A percentile compares a stretch with the other conserved stretches of the same genome.
Evolutionary conservation across 805 yeast genomes (phyloP).

Genomic region (Saccharomycopsis capsularis): DNA sequence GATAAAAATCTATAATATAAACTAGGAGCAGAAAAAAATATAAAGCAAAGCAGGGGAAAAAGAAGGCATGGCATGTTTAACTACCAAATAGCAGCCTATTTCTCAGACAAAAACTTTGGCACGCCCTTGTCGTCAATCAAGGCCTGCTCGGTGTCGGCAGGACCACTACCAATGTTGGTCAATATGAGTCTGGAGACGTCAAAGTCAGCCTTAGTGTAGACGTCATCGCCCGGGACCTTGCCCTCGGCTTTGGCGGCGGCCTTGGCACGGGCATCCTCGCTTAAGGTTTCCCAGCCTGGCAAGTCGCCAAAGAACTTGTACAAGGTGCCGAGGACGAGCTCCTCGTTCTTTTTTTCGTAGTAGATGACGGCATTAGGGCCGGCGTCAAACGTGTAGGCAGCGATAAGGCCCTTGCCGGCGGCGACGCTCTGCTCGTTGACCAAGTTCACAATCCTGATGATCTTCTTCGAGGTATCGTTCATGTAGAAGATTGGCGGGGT

Average conservation of each 20-base stretch:
- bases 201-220: constrained; percentile 33
- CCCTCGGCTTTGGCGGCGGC: constrained; percentile 26
- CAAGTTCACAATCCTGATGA: constrained; percentile 61
- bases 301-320: constrained; percentile 51
- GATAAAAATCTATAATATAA: too few relatives aligned
- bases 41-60: too few relatives aligned
- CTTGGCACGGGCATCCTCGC: constrained; percentile 24
- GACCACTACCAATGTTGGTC: constrained; percentile 86
- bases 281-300: constrained; percentile 55
- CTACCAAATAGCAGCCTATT: too few relatives aligned
- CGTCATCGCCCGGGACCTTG: constrained; percentile 27
- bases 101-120: constrained; percentile 49
- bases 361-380: constrained; percentile 98
- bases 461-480: constrained; percentile 81
- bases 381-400: constrained; percentile 97
- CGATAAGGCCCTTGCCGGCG: constrained; percentile 50
- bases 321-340: constrained; percentile 63
- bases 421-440: constrained; percentile 46
- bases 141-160: constrained; percentile 50
- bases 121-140: constrained; percentile 56
- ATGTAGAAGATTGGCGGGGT: constrained; percentile 92
- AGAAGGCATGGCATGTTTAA: too few relatives aligned
- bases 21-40: too few relatives aligned
- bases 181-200: constrained; percentile 70
- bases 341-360: constrained; percentile 71